Conservation (phyloP, 208 protist genomes). For the Borovskyia barvae region DNA sequence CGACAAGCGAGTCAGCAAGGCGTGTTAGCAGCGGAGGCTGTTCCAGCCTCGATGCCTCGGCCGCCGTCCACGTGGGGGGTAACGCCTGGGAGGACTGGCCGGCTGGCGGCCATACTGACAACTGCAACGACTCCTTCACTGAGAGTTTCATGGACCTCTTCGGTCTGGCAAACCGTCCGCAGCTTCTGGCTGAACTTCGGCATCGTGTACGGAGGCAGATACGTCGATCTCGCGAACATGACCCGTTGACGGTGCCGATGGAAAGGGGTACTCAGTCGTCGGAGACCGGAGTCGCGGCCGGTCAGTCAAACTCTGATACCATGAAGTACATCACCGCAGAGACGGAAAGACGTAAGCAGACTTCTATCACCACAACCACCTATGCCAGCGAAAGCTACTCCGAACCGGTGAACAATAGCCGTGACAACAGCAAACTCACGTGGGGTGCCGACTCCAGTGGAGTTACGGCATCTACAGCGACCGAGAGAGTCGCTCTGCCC, state of each 20-base stretch:
- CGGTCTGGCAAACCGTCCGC: conserved; percentile 18
- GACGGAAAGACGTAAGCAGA: no score
- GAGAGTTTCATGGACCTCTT: conserved; percentile 31
- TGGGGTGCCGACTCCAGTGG: not conserved
- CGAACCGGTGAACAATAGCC: not conserved
- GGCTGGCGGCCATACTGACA: conserved; percentile 1
- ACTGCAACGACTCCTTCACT: conserved; percentile 27
- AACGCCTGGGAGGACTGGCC: not conserved
- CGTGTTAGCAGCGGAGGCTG: not conserved
- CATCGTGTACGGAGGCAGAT: not conserved
- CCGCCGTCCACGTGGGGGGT: not conserved
- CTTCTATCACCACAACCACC: not conserved
- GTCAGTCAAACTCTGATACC: no score
- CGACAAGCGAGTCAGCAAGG: not conserved
- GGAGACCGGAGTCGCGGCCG: no score
- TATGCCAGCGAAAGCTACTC: not conserved
- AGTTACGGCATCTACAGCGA: not conserved
- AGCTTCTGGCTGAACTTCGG: conserved; percentile 19
- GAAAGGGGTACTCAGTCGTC: no score
- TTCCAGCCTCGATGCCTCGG: not conserved
- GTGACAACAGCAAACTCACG: not conserved
- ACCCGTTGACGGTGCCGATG: no score
- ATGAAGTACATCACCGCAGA: no score
- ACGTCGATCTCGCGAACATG: conserved; percentile 1
- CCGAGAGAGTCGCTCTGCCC: not conserved